These are phyloP conservation scores for Pittosporum tobira DNA, from an alignment of 129 eudicot species.

Conservation along the genomic window DNA sequence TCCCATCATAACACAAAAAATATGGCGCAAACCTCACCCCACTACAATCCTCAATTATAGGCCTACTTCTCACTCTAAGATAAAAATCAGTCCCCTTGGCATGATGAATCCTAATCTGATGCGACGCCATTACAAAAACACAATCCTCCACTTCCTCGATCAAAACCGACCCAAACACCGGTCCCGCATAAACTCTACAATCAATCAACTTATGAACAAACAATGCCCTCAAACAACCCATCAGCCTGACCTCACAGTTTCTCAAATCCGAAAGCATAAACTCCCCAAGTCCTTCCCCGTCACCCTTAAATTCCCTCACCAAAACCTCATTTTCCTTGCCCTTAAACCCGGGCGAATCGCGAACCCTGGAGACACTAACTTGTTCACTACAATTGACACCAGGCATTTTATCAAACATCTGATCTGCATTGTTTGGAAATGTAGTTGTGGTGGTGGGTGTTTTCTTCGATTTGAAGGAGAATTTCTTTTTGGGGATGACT, in stretches of 20 bases:
- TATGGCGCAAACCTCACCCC: slow-evolving; percentile 81
- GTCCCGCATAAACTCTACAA: slow-evolving; percentile 62
- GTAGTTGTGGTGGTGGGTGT: slow-evolving; percentile 23
- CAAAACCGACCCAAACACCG: slow-evolving; percentile 64
- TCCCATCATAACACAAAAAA: slow-evolving; percentile 49
- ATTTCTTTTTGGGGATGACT: slow-evolving; percentile 66
- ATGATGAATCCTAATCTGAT: slow-evolving; percentile 77
- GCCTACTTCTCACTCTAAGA: slow-evolving; percentile 63
- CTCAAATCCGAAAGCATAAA: slow-evolving; percentile 44
- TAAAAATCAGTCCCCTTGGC: slow-evolving; percentile 62
- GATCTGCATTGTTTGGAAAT: not conserved
- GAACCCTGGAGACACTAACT: slow-evolving; percentile 17
- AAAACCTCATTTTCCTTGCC: slow-evolving; percentile 48
- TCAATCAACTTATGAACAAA: slow-evolving; percentile 50
- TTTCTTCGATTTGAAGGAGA: slow-evolving; percentile 48
- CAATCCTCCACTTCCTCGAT: slow-evolving; percentile 72
- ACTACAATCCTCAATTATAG: slow-evolving; percentile 65
- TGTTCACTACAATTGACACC: not conserved
- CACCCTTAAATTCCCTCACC: slow-evolving; percentile 43
- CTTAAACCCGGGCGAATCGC: slow-evolving; percentile 53
- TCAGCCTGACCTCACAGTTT: slow-evolving; percentile 65
- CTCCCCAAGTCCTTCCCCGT: slow-evolving; percentile 36
- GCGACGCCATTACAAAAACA: slow-evolving; percentile 65
- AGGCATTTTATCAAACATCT: not conserved
- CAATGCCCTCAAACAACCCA: slow-evolving; percentile 60